Base-by-base conservation (phyloP, 1,284 basidiomycete species). In the Leccinum subatratum region DNA sequence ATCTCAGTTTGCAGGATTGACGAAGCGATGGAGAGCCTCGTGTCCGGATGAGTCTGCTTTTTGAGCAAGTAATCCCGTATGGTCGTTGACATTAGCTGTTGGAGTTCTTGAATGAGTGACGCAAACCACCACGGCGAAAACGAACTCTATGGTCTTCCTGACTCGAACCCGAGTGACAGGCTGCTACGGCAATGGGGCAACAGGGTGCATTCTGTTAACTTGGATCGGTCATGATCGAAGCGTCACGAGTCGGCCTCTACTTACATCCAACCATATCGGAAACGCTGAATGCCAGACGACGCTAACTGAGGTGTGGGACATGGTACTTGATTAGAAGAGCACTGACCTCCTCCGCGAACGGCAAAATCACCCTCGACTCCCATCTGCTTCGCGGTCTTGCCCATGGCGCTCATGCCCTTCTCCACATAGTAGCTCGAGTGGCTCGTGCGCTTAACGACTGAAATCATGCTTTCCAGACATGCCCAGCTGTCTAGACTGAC, bases 371-470 rank as follows among this genome's bases (percentile, higher is more conserved):
- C 82, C 66, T 87, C 83, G 42, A 89, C 80, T 6, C 88, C 89
- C 77, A 90, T 80, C 71, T 91, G 86, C 69, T 86, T 86, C 37
- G 88, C 82, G 3, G 85, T 85, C 77, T 90, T 91, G n/a, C 88
- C 89, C 85, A 90, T 86, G 4, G 90, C 91, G 63, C 84, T 85
- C 85, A 92, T 90, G 3, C 89, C 89, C 72, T 91, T 92, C 73
- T 93, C 91, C 16, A 93, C 88, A 74, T 93, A 93, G 74, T 83
- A 93, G 69, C 88, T 91, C 7, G 88, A 90, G 75, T 93, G 91
- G 2, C 91, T 91, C n/a, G 91, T 93, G 66, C 89, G 81, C 70
- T 83, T 85, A 63, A 92, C 91, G 25, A 92, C 88, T 45, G 84
- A 85, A 67, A 93, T 82, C 87, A 93, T 92, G 57, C 88, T 87